A percentile compares a stretch with the other conserved stretches of the same genome.
Evolutionary conservation across 176 grass and related monocot species (phyloP).

Genomic region (Zoysia pacifica): DNA sequence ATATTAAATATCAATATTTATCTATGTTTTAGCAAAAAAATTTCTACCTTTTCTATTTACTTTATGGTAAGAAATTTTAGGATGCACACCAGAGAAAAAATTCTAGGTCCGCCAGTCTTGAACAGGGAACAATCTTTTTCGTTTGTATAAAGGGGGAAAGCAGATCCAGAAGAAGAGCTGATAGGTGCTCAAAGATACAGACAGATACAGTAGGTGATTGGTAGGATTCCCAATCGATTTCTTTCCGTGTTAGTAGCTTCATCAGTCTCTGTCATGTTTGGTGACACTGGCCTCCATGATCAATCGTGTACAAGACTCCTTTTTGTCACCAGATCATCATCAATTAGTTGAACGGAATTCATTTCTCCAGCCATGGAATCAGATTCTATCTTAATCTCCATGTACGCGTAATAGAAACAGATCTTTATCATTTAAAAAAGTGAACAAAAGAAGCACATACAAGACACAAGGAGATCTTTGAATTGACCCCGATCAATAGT

Average conservation of each 20-base stretch:
- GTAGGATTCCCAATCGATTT: constrained; percentile 25
- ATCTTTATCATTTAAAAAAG: constrained; percentile 1
- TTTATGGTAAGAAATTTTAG: too few species aligned
- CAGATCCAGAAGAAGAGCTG: background rate
- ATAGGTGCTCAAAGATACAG: constrained; percentile 12
- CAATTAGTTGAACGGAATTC: background rate
- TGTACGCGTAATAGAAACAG: background rate
- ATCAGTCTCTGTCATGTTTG: constrained; percentile 20
- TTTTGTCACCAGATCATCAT: constrained; percentile 12
- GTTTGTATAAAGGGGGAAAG: constrained; percentile 12
- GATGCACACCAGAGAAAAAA: too few species aligned
- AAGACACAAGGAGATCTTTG: constrained; percentile 22
- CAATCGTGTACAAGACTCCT: constrained; percentile 17
- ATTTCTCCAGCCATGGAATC: constrained; percentile 30
- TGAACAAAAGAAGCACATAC: background rate
- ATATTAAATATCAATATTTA: too few species aligned
- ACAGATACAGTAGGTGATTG: constrained; percentile 28
- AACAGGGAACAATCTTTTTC: constrained; percentile 29
- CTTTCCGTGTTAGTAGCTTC: background rate
- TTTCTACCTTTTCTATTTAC: too few species aligned
- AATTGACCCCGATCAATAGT: constrained; percentile 32
- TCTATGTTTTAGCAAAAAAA: too few species aligned
- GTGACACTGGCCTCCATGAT: constrained; percentile 12
- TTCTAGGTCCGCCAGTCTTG: too few species aligned
- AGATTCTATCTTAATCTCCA: constrained; percentile 5